Evolutionary conservation across 1,284 basidiomycete species (phyloP), one percentile per base, ranked within the genome.

Genomic region (Inonotus obliquus): DNA sequence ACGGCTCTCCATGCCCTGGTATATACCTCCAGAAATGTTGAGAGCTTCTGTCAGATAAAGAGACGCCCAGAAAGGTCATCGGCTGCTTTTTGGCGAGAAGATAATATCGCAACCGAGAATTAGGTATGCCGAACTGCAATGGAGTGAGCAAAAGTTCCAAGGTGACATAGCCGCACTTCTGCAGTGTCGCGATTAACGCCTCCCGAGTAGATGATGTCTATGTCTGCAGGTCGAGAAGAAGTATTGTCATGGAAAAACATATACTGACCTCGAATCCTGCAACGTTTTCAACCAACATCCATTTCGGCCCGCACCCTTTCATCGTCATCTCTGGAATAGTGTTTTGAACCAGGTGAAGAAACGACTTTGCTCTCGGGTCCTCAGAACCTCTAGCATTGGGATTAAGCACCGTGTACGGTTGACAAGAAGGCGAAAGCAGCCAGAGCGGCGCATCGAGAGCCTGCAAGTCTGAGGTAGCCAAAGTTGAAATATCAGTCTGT

Each of bases 351-450:
- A 92, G 78, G 70, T 88, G 83, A 27, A 90, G 75, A 70, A 91
- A 92, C 0, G 87, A 89, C 66, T 79, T 78, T 9, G 89, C 89
- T n/a, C 89, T 80, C 4, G 89, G 85, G 73, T 92, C 89, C 23
- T 74, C 73, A 9, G 79, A 80, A 5, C 86, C 89, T 74, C 84
- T 85, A 9, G 87, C 85, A 23, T 78, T 75, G 1, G 87, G 84
- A 68, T 90, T 91, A 59, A 92, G 75, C 1, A 90, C 81, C 0
- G 89, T 91, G 67, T 91, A 92, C 0, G 89, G 89, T 68, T 91
- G 89, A 69, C 90, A 92, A 9, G 89, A 83, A 4, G 89, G 89
- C 0, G 89, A 91, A 44, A 91, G 71, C 25, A 91, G 78, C 88
- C 89, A 91, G 4, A 89, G 68, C 64, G 84, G 72, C 27, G 84